Evolutionary conservation across 495 filamentous ascomycete genomes (phyloP).

Genomic region (Poronia punctata): DNA sequence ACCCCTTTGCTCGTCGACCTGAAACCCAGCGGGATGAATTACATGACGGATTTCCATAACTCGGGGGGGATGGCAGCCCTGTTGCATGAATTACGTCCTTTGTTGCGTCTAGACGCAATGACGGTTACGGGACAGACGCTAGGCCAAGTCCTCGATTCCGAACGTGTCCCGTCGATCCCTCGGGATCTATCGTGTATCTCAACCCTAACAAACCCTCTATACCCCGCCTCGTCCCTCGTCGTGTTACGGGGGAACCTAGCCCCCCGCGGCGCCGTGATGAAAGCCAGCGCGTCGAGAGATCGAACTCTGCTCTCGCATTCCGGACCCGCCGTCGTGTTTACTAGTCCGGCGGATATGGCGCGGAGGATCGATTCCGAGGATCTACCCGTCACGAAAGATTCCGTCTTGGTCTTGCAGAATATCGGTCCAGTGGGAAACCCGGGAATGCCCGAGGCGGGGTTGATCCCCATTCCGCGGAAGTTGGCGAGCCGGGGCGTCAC

Average conservation of each 20-base stretch:
- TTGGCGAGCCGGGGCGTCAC: slow-evolving; percentile 49
- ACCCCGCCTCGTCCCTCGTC: slow-evolving; percentile 48
- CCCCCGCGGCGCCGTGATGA: slow-evolving; percentile 50
- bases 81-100: slow-evolving; percentile 47
- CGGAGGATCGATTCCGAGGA: slow-evolving; percentile 49
- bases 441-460: slow-evolving; percentile 62
- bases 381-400: slow-evolving; percentile 44
- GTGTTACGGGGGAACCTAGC: slow-evolving; percentile 50
- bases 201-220: slow-evolving; percentile 45
- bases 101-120: slow-evolving; percentile 49
- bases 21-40: slow-evolving; percentile 61
- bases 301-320: slow-evolving; percentile 42
- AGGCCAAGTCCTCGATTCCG: slow-evolving; percentile 45
- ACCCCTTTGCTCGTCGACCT: slow-evolving; percentile 59
- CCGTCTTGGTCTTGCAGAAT: slow-evolving; percentile 52
- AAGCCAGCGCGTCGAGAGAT: slow-evolving; percentile 56
- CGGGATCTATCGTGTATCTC: slow-evolving; percentile 38
- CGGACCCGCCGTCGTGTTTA: slow-evolving; percentile 54
- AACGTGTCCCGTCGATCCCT: slow-evolving; percentile 37
- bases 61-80: slow-evolving; percentile 58
- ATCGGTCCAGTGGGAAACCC: slow-evolving; percentile 61
- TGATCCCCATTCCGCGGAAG: slow-evolving; percentile 59
- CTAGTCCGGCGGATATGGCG: slow-evolving; percentile 49
- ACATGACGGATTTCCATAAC: slow-evolving; percentile 68
- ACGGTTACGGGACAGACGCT: slow-evolving; percentile 55